Conservation (phyloP, 768 basidiomycete genomes). For the Leucocoprinus birnbaumii region DNA sequence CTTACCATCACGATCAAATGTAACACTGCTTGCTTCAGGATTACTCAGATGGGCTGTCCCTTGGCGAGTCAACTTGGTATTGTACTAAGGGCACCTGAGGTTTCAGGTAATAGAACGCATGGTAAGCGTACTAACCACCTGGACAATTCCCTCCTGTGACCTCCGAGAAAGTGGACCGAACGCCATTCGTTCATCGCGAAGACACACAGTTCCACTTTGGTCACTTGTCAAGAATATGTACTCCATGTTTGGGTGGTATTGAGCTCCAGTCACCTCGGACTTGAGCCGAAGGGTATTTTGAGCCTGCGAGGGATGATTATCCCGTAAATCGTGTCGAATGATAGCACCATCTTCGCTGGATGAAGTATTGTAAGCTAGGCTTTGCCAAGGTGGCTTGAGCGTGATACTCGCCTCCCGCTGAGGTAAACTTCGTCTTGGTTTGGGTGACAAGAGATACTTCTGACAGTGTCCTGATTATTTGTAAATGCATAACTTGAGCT, state of each 20-base stretch:
- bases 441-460: constrained; percentile 65
- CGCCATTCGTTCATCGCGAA: constrained; percentile 73
- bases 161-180: constrained; percentile 52
- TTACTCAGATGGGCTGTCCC: constrained; percentile 37
- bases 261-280: constrained; percentile 59
- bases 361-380: neutral
- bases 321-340: constrained; percentile 58
- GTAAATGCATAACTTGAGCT: neutral
- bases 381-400: neutral
- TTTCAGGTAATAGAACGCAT: neutral
- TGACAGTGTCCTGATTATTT: constrained; percentile 67
- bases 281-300: constrained; percentile 51
- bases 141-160: constrained; percentile 52
- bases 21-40: constrained; percentile 67
- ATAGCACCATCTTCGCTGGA: constrained; percentile 71
- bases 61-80: constrained; percentile 40
- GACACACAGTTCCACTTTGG: constrained; percentile 51
- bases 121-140: constrained; percentile 33
- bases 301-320: constrained; percentile 28
- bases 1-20: constrained; percentile 67
- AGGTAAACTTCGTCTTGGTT: constrained; percentile 64
- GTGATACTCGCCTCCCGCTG: constrained; percentile 54
- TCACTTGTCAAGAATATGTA: constrained; percentile 71
- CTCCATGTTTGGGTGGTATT: constrained; percentile 66
- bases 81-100: constrained; percentile 29